Conservation (phyloP, 2,329 filamentous ascomycete genomes). For the Teratosphaeriaceae sp. region DNA sequence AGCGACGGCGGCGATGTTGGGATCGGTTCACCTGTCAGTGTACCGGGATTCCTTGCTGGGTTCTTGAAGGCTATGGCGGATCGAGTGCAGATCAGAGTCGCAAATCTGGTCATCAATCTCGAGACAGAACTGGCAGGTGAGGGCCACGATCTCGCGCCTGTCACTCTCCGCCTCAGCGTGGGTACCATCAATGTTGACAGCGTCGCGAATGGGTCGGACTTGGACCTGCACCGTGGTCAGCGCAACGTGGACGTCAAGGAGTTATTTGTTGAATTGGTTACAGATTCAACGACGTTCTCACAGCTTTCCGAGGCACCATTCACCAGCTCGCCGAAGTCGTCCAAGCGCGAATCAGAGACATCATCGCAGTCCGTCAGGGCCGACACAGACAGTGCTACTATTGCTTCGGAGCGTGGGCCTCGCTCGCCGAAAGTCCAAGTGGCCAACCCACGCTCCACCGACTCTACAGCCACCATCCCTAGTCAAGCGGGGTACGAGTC, state of each 20-base stretch:
- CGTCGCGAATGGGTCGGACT: slow-evolving; percentile 29
- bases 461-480: too few relatives aligned
- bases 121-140: slow-evolving; percentile 47
- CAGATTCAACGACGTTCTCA: slow-evolving; percentile 16
- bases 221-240: slow-evolving; percentile 1
- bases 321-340: slow-evolving; percentile 7
- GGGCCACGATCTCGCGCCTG: slow-evolving; percentile 30
- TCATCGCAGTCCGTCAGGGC: too few relatives aligned
- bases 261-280: slow-evolving; percentile 23
- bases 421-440: too few relatives aligned
- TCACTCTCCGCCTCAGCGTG: slow-evolving; percentile 59
- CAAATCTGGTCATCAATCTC: slow-evolving; percentile 58
- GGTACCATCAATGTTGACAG: slow-evolving; percentile 62
- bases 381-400: too few relatives aligned
- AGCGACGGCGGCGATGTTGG: slow-evolving; percentile 57
- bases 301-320: slow-evolving; percentile 15
- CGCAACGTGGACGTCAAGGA: slow-evolving; percentile 17
- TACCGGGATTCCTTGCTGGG: slow-evolving; percentile 63
- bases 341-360: neutral
- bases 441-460: too few relatives aligned
- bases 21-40: slow-evolving; percentile 62
- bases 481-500: too few relatives aligned
- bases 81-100: slow-evolving; percentile 60
- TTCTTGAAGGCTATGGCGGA: slow-evolving; percentile 71
- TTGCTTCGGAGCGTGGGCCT: too few relatives aligned